Percentiles rank a stretch among this genome's conserved stretches.
Evolutionary conservation across 2,329 filamentous ascomycete genomes (phyloP).

Genomic region (Coniochaeta sp.): DNA sequence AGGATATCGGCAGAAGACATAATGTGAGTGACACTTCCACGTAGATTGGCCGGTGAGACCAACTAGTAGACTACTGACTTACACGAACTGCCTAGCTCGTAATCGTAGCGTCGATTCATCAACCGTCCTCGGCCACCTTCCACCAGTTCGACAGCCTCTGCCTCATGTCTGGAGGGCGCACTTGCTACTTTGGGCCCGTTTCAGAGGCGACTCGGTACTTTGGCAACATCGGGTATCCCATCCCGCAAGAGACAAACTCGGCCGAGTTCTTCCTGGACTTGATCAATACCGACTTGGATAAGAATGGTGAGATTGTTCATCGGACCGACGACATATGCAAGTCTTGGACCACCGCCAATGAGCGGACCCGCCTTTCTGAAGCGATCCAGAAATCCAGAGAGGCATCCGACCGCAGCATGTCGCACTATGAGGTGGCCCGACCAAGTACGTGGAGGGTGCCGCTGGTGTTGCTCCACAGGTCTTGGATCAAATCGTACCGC

Average conservation of each 20-base stretch:
- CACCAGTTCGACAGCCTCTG: slow-evolving; percentile 72
- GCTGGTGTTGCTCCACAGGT: slow-evolving; percentile 63
- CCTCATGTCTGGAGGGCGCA: slow-evolving; percentile 62
- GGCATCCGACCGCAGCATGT: neutral
- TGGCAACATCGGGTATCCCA: slow-evolving; percentile 45
- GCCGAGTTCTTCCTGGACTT: slow-evolving; percentile 75
- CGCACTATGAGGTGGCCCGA: slow-evolving; percentile 2
- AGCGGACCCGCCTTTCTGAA: neutral
- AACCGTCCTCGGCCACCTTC: slow-evolving; percentile 74
- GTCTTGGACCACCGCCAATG: neutral
- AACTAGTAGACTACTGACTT: neutral
- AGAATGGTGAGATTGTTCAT: slow-evolving; percentile 12
- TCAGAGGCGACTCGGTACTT: slow-evolving; percentile 54
- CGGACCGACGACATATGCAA: slow-evolving; percentile 1
- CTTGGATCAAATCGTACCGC: slow-evolving; percentile 76
- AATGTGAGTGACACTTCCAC: slow-evolving; percentile 40
- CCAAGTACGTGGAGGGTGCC: slow-evolving; percentile 33
- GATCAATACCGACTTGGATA: slow-evolving; percentile 68
- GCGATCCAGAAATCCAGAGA: neutral
- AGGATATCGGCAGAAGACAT: slow-evolving; percentile 55
- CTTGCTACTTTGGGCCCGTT: slow-evolving; percentile 66
- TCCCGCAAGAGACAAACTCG: slow-evolving; percentile 68
- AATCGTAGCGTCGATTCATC: slow-evolving; percentile 76
- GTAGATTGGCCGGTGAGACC: neutral
- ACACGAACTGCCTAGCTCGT: slow-evolving; percentile 52